Percentiles rank a stretch among this genome's conserved stretches.
Conservation (phyloP, 1,284 basidiomycete species). For the Cutaneotrichosporon daszewskae region DNA sequence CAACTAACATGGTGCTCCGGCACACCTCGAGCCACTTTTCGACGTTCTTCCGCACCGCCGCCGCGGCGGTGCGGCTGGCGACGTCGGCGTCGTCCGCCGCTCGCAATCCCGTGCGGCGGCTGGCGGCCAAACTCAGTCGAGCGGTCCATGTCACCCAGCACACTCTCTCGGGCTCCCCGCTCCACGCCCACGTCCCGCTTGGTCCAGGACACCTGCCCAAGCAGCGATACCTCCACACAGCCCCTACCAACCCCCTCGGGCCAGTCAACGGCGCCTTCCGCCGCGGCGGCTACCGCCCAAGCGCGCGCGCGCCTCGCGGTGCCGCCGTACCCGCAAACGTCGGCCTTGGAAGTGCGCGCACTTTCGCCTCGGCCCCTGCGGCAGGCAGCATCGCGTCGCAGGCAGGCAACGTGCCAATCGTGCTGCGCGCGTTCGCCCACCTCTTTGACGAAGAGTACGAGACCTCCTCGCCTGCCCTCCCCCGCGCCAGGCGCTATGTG, state of each 20-base stretch:
- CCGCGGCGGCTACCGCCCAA: constrained; percentile 2
- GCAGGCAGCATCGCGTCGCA: constrained; percentile 4
- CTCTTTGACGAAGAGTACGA: constrained; percentile 30
- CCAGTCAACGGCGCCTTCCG: constrained; percentile 4
- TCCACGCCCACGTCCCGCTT: too few relatives aligned
- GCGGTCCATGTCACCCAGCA: too few relatives aligned
- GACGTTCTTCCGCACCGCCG: constrained; percentile 4
- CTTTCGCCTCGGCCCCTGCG: constrained; percentile 25
- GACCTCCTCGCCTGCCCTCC: constrained; percentile 15
- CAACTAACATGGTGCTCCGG: constrained; percentile 12
- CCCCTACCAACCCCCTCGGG: constrained; percentile 1
- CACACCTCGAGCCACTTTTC: constrained; percentile 9
- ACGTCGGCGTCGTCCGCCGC: too few relatives aligned
- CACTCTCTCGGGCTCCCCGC: too few relatives aligned
- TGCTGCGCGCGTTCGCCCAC: constrained; percentile 29
- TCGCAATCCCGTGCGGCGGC: too few relatives aligned
- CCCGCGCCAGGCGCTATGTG: constrained; percentile 23
- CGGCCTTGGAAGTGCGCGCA: constrained; percentile 33
- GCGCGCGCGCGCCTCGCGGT: constrained; percentile 14
- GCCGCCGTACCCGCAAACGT: constrained; percentile 24
- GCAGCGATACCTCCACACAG: too few relatives aligned
- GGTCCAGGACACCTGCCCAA: too few relatives aligned
- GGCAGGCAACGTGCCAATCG: constrained; percentile 28
- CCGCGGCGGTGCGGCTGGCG: constrained; percentile 6
- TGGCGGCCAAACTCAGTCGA: too few relatives aligned